Percentiles rank a stretch among this genome's conserved stretches.
phyloP scores from a whole-genome alignment of 2,329 filamentous ascomycete species.

The Fusarium avenaceum region DNA sequence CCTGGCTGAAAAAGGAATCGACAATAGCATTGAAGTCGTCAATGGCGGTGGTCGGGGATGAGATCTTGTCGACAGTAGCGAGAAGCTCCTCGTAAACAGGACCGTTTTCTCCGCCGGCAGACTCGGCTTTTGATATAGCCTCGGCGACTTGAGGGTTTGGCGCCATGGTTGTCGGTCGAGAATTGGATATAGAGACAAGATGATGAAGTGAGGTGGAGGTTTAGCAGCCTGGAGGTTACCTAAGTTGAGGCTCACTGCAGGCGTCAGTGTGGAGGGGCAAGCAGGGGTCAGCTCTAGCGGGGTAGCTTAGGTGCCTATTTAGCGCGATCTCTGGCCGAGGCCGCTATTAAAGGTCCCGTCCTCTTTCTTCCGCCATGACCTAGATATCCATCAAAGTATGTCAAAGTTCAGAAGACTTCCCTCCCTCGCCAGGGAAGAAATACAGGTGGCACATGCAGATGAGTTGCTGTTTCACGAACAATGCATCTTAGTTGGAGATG shows the following conservation, averaged over 20 bases:
- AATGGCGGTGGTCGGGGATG: constrained; percentile 55
- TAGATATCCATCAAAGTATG: background rate
- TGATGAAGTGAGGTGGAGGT: constrained; percentile 29
- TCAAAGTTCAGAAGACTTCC: background rate
- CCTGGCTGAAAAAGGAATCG: constrained; percentile 75
- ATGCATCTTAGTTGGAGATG: background rate
- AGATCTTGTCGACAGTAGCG: constrained; percentile 57
- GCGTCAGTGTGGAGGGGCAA: constrained; percentile 42
- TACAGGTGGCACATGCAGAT: no score
- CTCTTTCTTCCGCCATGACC: background rate
- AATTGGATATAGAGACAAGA: constrained; percentile 6
- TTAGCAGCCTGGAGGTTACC: constrained; percentile 33
- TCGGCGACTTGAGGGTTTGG: constrained; percentile 58
- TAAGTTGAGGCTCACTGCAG: constrained; percentile 35
- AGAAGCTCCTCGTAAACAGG: constrained; percentile 63
- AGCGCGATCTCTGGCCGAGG: constrained; percentile 22
- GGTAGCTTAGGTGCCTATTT: constrained; percentile 37
- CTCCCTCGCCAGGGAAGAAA: background rate
- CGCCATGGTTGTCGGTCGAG: constrained; percentile 51
- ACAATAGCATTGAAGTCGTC: constrained; percentile 77
- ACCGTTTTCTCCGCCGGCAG: constrained; percentile 57
- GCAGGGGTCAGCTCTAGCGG: constrained; percentile 45
- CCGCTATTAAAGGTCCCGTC: background rate
- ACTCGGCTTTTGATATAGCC: constrained; percentile 59
- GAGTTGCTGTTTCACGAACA: no score